Conservation (phyloP, 2,329 filamentous ascomycete species). For the Trichoderma hamatum region DNA sequence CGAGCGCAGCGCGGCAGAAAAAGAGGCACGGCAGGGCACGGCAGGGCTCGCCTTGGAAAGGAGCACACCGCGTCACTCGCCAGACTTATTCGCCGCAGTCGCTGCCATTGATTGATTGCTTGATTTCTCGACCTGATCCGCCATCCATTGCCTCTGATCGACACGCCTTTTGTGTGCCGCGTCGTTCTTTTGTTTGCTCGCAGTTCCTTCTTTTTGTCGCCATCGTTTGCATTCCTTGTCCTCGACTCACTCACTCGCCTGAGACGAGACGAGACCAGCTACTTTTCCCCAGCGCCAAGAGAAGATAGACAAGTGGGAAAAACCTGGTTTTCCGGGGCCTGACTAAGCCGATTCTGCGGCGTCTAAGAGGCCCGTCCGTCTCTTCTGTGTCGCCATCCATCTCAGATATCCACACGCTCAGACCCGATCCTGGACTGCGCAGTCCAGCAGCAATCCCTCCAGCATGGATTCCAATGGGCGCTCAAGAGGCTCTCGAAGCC, state of each 20-base stretch:
- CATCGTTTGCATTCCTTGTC: neutral
- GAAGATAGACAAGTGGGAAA: neutral
- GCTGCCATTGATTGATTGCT: neutral
- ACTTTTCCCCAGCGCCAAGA: neutral
- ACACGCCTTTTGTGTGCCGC: neutral
- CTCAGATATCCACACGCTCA: conserved; percentile 3
- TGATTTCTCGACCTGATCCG: too few relatives aligned
- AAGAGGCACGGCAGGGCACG: too few relatives aligned
- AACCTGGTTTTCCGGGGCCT: neutral
- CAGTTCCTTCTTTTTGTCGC: neutral
- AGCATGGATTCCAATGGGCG: conserved; percentile 9
- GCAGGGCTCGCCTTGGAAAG: neutral
- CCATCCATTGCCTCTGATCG: neutral
- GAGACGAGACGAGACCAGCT: too few relatives aligned
- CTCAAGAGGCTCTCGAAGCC: neutral
- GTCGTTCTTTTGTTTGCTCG: neutral
- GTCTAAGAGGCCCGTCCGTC: neutral
- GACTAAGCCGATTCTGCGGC: neutral
- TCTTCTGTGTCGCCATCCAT: neutral
- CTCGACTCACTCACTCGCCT: neutral
- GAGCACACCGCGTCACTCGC: neutral
- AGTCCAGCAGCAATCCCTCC: neutral
- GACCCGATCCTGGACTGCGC: conserved; percentile 14
- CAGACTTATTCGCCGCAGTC: neutral
- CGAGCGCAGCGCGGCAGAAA: neutral